Evolutionary conservation across 176 grass and related monocot species (phyloP).

Genomic region (Triticum dicoccoides): DNA sequence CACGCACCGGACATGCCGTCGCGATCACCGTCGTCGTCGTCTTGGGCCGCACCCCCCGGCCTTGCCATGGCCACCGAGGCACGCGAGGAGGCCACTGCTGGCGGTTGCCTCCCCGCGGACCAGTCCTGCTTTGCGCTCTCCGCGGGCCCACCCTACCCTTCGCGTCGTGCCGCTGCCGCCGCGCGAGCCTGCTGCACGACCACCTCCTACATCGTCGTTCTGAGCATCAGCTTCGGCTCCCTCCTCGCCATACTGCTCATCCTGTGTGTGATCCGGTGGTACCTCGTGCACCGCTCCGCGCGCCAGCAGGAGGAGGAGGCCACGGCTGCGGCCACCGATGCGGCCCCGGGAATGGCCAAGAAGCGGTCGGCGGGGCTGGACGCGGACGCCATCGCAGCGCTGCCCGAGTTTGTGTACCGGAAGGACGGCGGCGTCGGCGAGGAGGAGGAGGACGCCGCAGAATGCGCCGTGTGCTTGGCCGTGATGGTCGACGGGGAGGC

Average conservation of each 20-base stretch:
- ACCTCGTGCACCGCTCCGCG: slow-evolving; percentile 30
- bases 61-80: background rate
- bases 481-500: slow-evolving; percentile 40
- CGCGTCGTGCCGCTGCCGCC: background rate
- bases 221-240: slow-evolving; percentile 47
- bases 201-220: slow-evolving; percentile 42
- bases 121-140: slow-evolving; percentile 36
- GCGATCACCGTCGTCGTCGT: background rate
- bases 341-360: background rate
- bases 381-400: slow-evolving; percentile 34
- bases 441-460: slow-evolving; percentile 10
- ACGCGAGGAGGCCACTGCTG: background rate
- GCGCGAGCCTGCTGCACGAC: slow-evolving; percentile 35
- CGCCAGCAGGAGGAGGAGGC: background rate
- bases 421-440: background rate
- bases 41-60: background rate
- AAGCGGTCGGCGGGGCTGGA: slow-evolving; percentile 29
- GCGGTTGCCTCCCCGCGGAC: slow-evolving; percentile 43
- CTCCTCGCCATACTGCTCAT: slow-evolving; percentile 41
- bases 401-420: slow-evolving; percentile 37
- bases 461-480: slow-evolving; percentile 54
- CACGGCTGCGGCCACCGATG: background rate
- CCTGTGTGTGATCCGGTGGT: slow-evolving; percentile 43
- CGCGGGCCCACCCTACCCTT: background rate
- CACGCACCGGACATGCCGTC: slow-evolving; percentile 8